Evolutionary conservation across 169 alveolate species (phyloP), one percentile per base, ranked within the genome.

Genomic region (Plasmodium inui): DNA sequence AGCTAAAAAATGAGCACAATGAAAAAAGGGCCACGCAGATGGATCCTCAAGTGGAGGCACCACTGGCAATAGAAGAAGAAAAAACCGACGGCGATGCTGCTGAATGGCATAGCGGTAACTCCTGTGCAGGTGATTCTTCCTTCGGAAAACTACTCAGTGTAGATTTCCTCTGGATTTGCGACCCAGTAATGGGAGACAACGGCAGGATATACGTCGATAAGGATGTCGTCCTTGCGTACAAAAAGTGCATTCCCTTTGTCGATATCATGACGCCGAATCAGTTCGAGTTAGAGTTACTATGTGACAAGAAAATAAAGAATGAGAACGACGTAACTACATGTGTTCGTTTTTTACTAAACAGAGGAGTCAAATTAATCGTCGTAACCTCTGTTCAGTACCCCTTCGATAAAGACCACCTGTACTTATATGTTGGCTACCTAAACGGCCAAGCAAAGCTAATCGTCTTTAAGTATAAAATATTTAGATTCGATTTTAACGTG

Each of bases 231-330:
- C 28, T 61, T 19, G 50, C 72, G 7, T 89, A 89, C 72, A 89
- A 89, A 89, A 78, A n/a, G 14, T 55, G 30, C 22, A 67, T 67
- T 67, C 22, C 74, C 3, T 61, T 32, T 55, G 94, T 61, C 10
- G 94, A 89, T 32, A 89, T 89, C 26, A 61, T 89, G 28, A 89
- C 94, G 22, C 94, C 94, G 14, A 89, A 89, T 12, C 94, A 89
- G 53, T 79, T 57, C 50, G 94, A 89, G 30, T 41, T 80, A n/a
- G 94, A 89, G 82, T 79, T 89, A 79, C 72, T 89, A 79, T 79
- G 90, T 41, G 83, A 79, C 14, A 78, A 9, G 32, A 89, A 89
- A 80, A 79, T 89, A 26, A 19, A 12, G 6, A 79, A 44, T 57
- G 94, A 89, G 82, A 89, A 61, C 10, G 94, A 89, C 71, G 90